Evolutionary conservation across 306 rosid species (phyloP).

Genomic region (Cyclanthera cordifolia): DNA sequence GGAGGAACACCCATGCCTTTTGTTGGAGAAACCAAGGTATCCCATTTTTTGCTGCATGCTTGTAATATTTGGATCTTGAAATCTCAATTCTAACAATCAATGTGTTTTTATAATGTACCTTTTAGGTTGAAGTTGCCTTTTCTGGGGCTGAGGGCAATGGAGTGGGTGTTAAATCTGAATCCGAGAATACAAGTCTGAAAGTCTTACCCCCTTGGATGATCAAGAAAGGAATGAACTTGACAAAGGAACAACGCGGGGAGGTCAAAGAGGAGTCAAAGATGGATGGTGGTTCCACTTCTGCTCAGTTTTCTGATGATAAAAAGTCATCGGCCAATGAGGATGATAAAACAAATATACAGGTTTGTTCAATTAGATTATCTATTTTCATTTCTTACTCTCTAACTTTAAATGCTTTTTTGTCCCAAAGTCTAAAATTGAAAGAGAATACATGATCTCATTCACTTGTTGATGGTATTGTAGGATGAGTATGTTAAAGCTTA

Average conservation of each 20-base stretch:
- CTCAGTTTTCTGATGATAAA: conserved; percentile 53
- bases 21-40: conserved; percentile 92
- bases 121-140: conserved; percentile 79
- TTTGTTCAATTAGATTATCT: conserved; percentile 17
- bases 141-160: conserved; percentile 55
- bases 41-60: conserved; percentile 8
- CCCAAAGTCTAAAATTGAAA: neutral
- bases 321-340: conserved; percentile 36
- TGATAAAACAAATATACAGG: conserved; percentile 51
- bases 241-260: conserved; percentile 90
- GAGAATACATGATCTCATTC: neutral
- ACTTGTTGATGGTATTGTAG: conserved; percentile 27
- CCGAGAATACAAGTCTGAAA: conserved; percentile 38
- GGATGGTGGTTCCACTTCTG: conserved; percentile 46
- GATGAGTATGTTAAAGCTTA: conserved; percentile 85
- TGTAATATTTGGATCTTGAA: conserved; percentile 1
- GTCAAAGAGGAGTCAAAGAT: conserved; percentile 52
- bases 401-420: neutral
- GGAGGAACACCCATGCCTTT: conserved; percentile 86
- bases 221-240: conserved; percentile 77
- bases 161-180: conserved; percentile 53
- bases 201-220: conserved; percentile 98
- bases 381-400: conserved; percentile 1
- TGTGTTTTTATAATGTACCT: conserved; percentile 14
- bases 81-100: neutral